Conservation (phyloP, 2,329 filamentous ascomycete genomes). For the Fusarium sp. region DNA sequence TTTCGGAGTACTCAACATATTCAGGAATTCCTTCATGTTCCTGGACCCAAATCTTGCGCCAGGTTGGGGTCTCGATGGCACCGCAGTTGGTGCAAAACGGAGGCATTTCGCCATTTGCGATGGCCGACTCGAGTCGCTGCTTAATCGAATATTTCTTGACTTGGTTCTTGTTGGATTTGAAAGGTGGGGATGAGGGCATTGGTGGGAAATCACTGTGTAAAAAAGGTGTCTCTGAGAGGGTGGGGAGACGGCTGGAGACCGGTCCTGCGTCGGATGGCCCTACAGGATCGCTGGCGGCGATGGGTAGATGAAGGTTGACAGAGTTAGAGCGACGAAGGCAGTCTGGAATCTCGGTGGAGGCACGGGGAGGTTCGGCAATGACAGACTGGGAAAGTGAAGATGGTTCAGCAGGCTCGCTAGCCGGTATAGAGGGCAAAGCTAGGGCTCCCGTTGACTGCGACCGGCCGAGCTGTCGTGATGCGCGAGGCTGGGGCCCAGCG, state of each 20-base stretch:
- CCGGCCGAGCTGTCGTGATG: slow-evolving; percentile 50
- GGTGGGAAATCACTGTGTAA: slow-evolving; percentile 61
- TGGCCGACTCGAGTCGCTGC: slow-evolving; percentile 72
- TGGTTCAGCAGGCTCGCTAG: slow-evolving; percentile 67
- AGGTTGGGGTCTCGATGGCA: slow-evolving; percentile 94
- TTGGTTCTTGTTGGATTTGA: slow-evolving; percentile 73
- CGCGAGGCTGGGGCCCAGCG: slow-evolving; percentile 33
- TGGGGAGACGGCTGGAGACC: slow-evolving; percentile 29
- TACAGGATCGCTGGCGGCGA: slow-evolving; percentile 65
- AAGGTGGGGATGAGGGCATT: slow-evolving; percentile 59
- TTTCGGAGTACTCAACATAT: slow-evolving; percentile 79
- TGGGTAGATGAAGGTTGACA: slow-evolving; percentile 53
- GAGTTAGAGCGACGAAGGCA: slow-evolving; percentile 59
- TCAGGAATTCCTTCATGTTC: slow-evolving; percentile 78
- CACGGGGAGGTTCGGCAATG: slow-evolving; percentile 32
- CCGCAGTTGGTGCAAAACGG: slow-evolving; percentile 94
- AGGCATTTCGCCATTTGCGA: slow-evolving; percentile 87
- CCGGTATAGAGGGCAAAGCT: slow-evolving; percentile 55
- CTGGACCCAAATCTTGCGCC: slow-evolving; percentile 93
- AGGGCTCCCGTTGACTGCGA: slow-evolving; percentile 58
- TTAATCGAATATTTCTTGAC: slow-evolving; percentile 75
- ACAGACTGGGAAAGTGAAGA: slow-evolving; percentile 56
- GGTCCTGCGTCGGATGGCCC: slow-evolving; percentile 44
- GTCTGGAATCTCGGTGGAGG: slow-evolving; percentile 53
- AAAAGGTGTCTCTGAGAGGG: slow-evolving; percentile 57